phyloP scores from a whole-genome alignment of 106 monocot genomes.

The Platanthera guangdongensis region DNA sequence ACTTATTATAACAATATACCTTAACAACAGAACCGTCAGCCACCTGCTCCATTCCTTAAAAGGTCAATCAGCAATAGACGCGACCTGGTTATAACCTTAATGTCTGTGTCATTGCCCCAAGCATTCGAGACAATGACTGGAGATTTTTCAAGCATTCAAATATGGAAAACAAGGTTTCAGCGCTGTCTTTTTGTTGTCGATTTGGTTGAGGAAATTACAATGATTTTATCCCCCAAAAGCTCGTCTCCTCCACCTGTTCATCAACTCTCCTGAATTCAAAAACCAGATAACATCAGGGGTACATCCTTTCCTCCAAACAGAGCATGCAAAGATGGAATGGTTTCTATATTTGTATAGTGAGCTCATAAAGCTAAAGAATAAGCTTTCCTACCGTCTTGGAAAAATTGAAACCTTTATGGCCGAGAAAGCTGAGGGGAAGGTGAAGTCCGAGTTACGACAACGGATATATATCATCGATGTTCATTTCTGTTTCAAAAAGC shows the following conservation, averaged over 20 bases:
- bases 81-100: no score
- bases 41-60: slow-evolving; percentile 12
- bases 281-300: background rate
- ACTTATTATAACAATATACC: no score
- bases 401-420: slow-evolving; percentile 13
- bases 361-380: slow-evolving; percentile 31
- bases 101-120: no score
- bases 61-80: no score
- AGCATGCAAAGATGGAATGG: slow-evolving; percentile 13
- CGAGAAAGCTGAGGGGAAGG: background rate
- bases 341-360: slow-evolving; percentile 19
- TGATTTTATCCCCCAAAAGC: background rate
- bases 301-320: background rate
- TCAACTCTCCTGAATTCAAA: slow-evolving; percentile 26
- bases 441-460: slow-evolving; percentile 10
- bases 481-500: slow-evolving; percentile 30
- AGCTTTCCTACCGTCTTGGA: slow-evolving; percentile 16
- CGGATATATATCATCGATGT: slow-evolving; percentile 34
- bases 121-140: background rate
- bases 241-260: background rate
- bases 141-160: background rate
- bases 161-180: slow-evolving; percentile 6
- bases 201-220: slow-evolving; percentile 9
- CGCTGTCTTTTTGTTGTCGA: slow-evolving; percentile 31
- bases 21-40: slow-evolving; percentile 5